A percentile compares a stretch with the other conserved stretches of the same genome.
phyloP scores from a whole-genome alignment of 306 rosid species.

The Rosa persica region DNA sequence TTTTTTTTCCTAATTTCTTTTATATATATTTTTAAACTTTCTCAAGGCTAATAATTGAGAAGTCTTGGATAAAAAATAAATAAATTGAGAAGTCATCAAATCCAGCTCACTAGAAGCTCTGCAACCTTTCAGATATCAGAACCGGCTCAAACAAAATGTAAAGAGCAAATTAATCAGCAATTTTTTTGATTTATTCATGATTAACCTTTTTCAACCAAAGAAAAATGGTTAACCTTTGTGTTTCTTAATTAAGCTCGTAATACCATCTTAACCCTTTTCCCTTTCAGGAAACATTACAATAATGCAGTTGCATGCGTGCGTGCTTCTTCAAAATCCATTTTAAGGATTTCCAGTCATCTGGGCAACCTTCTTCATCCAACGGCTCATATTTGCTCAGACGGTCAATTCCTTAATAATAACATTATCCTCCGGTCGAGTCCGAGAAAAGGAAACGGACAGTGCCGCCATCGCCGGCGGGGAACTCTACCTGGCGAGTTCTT shows the following conservation, averaged over 20 bases:
- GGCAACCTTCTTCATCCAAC: constrained; percentile 35
- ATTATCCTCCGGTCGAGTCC: constrained; percentile 19
- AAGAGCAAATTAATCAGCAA: not conserved
- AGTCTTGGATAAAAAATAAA: too few relatives aligned
- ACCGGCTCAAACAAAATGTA: not conserved
- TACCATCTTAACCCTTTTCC: constrained; percentile 18
- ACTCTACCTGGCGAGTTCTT: constrained; percentile 15
- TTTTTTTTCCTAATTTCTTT: too few relatives aligned
- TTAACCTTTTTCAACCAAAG: not conserved
- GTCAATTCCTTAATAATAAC: constrained; percentile 6
- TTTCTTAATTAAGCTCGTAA: constrained; percentile 22
- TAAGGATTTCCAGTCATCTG: constrained; percentile 29
- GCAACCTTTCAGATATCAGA: not conserved
- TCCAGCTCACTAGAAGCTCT: too few relatives aligned
- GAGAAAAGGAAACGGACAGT: not conserved
- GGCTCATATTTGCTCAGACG: constrained; percentile 1
- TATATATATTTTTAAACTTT: too few relatives aligned
- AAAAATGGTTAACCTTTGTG: not conserved
- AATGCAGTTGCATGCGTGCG: constrained; percentile 22
- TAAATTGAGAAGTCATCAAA: too few relatives aligned
- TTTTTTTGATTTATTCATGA: not conserved
- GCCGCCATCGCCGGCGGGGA: constrained; percentile 36
- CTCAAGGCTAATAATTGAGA: too few relatives aligned
- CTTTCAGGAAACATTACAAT: constrained; percentile 22
- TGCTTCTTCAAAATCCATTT: constrained; percentile 10